Conservation (phyloP, 257 asterid genomes). For the Paraleonurus japonicus region DNA sequence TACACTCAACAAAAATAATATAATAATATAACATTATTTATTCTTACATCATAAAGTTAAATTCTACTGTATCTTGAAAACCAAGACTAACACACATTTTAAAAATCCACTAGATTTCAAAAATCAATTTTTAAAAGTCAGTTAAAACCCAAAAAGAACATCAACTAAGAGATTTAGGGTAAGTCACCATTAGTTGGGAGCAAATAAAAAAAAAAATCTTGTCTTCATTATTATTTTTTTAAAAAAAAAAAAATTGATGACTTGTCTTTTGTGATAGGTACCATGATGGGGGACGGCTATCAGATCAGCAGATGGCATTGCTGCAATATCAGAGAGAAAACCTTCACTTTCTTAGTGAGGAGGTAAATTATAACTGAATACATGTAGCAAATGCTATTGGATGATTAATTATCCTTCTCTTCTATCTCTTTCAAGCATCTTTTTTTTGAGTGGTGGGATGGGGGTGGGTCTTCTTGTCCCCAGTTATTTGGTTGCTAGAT, state of each 20-base stretch:
- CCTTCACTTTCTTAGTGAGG: conserved; percentile 95
- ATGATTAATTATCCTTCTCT: conserved; percentile 13
- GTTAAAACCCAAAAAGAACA: no score
- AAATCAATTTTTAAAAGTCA: no score
- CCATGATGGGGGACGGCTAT: conserved; percentile 90
- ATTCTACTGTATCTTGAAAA: no score
- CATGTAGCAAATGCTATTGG: neutral
- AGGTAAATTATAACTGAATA: conserved; percentile 49
- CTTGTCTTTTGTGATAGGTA: conserved; percentile 49
- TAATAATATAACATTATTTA: no score
- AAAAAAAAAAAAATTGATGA: no score
- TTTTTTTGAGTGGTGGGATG: neutral
- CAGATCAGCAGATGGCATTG: conserved; percentile 99
- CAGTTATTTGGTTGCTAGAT: neutral
- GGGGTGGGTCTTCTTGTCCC: neutral
- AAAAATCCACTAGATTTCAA: no score
- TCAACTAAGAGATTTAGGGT: conserved; percentile 2
- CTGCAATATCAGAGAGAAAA: conserved; percentile 98
- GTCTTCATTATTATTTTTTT: conserved; percentile 12
- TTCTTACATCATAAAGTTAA: no score
- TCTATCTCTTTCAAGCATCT: neutral
- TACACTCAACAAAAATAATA: no score
- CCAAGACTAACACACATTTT: no score
- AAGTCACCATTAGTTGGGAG: conserved; percentile 13
- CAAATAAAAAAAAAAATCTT: neutral